These are phyloP conservation scores for Pseudocercospora fijiensis DNA, from an alignment of 2,329 filamentous ascomycete species.

Conservation along the genomic window DNA sequence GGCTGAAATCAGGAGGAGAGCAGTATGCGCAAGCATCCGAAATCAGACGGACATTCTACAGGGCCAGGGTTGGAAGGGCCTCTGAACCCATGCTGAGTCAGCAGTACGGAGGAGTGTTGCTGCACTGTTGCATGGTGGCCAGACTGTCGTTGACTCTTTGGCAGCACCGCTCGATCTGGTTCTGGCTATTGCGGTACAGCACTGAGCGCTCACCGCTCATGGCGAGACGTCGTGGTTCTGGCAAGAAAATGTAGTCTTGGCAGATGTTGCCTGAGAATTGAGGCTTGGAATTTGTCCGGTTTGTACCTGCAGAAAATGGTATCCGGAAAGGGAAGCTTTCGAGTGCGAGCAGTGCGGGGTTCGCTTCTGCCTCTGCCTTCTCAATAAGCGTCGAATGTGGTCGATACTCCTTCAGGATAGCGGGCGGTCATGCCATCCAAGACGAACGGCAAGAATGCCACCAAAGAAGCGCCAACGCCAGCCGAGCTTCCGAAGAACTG, in stretches of 20 bases:
- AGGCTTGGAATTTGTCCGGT: background rate
- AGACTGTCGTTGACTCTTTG: background rate
- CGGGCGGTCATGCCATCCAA: background rate
- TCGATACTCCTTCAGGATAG: background rate
- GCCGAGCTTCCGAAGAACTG: slow-evolving; percentile 31
- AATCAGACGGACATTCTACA: background rate
- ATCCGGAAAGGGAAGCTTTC: no score
- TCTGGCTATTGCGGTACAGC: background rate
- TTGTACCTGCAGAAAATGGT: background rate
- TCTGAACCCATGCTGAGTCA: slow-evolving; percentile 1
- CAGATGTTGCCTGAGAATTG: background rate
- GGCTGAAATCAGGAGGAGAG: background rate
- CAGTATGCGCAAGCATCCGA: background rate
- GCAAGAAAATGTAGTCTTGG: background rate
- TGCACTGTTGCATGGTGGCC: background rate
- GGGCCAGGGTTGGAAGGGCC: background rate
- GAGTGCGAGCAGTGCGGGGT: background rate
- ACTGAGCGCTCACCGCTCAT: background rate
- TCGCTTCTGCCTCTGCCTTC: background rate
- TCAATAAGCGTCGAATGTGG: no score
- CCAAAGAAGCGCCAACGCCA: background rate
- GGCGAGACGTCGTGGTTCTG: background rate
- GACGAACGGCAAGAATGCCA: background rate
- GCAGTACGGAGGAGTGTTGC: no score
- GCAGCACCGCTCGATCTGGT: background rate